A percentile compares a stretch with the other conserved stretches of the same genome.
phyloP scores from a whole-genome alignment of 345 rosid genomes.

The Atalantia buxifolia region DNA sequence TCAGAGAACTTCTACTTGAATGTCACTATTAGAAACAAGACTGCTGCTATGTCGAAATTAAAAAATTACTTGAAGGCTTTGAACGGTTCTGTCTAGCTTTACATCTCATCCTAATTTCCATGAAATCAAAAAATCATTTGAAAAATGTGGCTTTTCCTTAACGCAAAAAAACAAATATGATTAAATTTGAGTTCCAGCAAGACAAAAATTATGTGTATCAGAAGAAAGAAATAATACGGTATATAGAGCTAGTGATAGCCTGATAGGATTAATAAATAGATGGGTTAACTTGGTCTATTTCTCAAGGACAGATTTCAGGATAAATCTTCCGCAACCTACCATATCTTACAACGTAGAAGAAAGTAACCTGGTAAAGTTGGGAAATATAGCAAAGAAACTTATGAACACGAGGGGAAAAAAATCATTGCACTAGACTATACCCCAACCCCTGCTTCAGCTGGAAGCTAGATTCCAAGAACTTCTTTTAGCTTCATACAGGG shows the following conservation, averaged over 20 bases:
- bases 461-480: not conserved
- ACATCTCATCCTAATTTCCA: not conserved
- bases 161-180: not conserved
- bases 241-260: not conserved
- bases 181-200: not conserved
- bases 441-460: not conserved
- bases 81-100: not conserved
- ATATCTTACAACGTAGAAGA: not conserved
- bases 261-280: not conserved
- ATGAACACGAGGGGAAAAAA: not conserved
- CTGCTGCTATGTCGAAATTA: not conserved
- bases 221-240: not conserved
- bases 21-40: not conserved
- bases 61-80: not conserved
- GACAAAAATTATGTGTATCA: not conserved
- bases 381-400: not conserved
- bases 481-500: not conserved
- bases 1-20: not conserved
- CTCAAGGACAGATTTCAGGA: not conserved
- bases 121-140: not conserved
- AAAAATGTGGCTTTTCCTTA: not conserved
- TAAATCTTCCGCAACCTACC: not conserved
- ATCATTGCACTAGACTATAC: not conserved
- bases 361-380: not conserved
- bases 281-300: not conserved